Base-by-base conservation (phyloP, 2,329 filamentous ascomycete species). In the Aspergillus pseudoglaucus region DNA sequence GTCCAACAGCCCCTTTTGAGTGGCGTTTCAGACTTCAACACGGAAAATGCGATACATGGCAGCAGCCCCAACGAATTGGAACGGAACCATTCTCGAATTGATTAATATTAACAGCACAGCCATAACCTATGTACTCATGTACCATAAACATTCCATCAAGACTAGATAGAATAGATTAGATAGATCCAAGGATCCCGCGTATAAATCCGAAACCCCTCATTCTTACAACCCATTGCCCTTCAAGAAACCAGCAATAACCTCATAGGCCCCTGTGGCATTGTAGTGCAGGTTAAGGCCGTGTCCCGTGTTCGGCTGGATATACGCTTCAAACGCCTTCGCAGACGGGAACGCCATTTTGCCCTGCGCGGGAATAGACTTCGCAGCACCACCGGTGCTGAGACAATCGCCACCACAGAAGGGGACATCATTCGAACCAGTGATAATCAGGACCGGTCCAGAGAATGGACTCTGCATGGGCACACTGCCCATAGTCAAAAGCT, bases 261-360 rank as follows among this genome's bases (percentile, higher is more conserved):
- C 49, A 45, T 61, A 63, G 14, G 53, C 55, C 6, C 33, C 59
- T 2, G 56, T 59, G 12, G 59, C 56, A 45, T 61, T 62, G 17
- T 60, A 51, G 33, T 63, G 62, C 47, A 64, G 20, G 42, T 62
- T 59, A n/a, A 65, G 50, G 4, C 55, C 59, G 51, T 65, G 62
- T 4, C 59, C 60, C 32, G 53, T 56, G 20, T 56, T 45, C 7
- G 58, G 58, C 17, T 62, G 56, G 3, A 65, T 51, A 38, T 58
- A 56, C 6, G 56, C 53, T 42, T 57, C 47, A 41, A 64, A 59
- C 20, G 47, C 46, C 8, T 48, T 56, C 46, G 51, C 53, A 18
- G 10, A 12, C 15, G 37, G 37, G 17, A 39, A 39, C 27, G 55
- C 52, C 15, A 45, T 40, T 37, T 56, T 44, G 14, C 51, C 49